phyloP scores from a whole-genome alignment of 163 green algal species.

The Botryococcus braunii region DNA sequence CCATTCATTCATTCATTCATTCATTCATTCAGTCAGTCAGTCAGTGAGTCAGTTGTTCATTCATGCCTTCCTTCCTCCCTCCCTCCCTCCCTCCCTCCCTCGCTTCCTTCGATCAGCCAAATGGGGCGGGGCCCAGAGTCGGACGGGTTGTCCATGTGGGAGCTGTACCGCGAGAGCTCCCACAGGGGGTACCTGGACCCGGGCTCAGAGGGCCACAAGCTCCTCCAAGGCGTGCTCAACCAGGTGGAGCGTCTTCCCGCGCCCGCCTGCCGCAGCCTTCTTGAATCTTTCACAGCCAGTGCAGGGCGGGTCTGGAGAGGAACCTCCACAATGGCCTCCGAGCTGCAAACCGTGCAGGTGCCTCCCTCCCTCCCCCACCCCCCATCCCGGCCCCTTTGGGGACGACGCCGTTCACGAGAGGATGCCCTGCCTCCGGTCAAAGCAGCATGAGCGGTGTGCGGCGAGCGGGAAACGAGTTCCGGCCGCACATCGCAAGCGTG shows the following conservation, averaged over 20 bases:
- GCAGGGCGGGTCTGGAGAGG: background rate
- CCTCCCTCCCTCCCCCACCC: background rate
- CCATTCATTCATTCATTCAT: background rate
- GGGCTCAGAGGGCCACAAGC: background rate
- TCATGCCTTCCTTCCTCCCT: no score
- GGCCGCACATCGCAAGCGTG: no score
- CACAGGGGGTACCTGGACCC: background rate
- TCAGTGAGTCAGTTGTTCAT: background rate
- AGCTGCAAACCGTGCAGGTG: background rate
- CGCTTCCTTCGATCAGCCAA: background rate
- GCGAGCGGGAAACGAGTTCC: no score
- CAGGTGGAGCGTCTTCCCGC: background rate
- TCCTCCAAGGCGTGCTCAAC: constrained; percentile 1
- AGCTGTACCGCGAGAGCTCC: background rate
- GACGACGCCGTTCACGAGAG: no score
- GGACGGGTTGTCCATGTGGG: background rate
- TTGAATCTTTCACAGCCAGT: background rate
- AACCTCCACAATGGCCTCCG: background rate
- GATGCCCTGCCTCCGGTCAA: no score
- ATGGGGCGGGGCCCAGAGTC: background rate
- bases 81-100: background rate
- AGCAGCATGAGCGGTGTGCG: no score
- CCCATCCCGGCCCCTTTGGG: no score
- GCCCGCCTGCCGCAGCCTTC: background rate
- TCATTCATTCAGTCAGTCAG: background rate